Evolutionary conservation across 495 filamentous ascomycete species (phyloP), one percentile per base, ranked within the genome.

Genomic region (Aspergillus sclerotioniger): DNA sequence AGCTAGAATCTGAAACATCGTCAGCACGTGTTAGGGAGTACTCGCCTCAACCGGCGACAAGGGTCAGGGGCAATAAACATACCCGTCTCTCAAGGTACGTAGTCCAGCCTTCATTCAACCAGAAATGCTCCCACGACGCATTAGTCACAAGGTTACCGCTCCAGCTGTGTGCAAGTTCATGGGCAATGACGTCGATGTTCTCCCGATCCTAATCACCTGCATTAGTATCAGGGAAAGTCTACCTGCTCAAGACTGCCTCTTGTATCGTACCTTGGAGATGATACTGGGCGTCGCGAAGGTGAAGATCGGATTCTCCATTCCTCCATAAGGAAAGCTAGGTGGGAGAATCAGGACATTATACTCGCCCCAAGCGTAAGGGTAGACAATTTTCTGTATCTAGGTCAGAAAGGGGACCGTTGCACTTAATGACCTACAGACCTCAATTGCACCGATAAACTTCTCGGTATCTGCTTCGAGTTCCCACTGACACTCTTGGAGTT

Each of bases 31-130:
- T 20, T 44, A 51, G 32, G 53, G 17, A 0, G 17, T 33, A 7
- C 1, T 33, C 3, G 20, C 3, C 33, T 6, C 32, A 41, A 35
- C 5, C 8, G 17, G 29, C 16, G 12, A 29, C 0, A 17, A 48
- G 25, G 31, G n/a, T 21, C 9, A 8, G 3, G 21, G n/a, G 32
- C 33, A 35, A 15, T 0, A 17, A 29, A 67, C 74, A 43, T 62
- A 81, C 87, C 44, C 93, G 81, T 49, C 93, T 83, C 72, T 98
- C 94, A 8, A 97, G 83, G 67, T 98, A 96, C 8, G 86, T 89
- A 3, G 92, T 96, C 93, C 93, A 98, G 32, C 92, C 92, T 69
- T 96, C 92, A 62, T 97, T 97, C 54, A 98, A 71, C 92, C 92
- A 98, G 68, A 96, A 97, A 65, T 98, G 92, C 71, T 97, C 91